Percentiles rank a stretch among this genome's conserved stretches.
Evolutionary conservation across 148 eudicot genomes (phyloP).

Genomic region (Amaranthus palmeri): DNA sequence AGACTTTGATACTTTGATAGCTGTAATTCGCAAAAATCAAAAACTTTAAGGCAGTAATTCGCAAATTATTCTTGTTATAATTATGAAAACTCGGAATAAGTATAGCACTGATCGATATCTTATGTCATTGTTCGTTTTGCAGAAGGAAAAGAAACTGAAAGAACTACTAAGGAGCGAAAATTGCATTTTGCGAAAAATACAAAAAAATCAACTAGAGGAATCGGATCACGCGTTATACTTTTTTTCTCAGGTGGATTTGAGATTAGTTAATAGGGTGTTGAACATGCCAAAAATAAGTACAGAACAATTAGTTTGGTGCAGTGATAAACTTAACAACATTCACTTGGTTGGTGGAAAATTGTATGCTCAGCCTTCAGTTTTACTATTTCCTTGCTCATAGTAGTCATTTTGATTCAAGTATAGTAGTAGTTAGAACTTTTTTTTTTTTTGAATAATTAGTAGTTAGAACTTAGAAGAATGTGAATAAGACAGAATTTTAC

Average conservation of each 20-base stretch:
- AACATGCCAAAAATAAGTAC: slow-evolving; percentile 70
- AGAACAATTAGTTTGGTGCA: slow-evolving; percentile 86
- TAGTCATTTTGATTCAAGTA: not conserved
- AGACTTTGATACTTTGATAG: no score
- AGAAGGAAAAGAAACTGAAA: slow-evolving; percentile 77
- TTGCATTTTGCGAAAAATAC: slow-evolving; percentile 55
- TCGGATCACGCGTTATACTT: slow-evolving; percentile 55
- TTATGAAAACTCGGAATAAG: no score
- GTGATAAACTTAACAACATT: slow-evolving; percentile 51
- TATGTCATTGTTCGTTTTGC: slow-evolving; percentile 22
- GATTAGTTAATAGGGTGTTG: slow-evolving; percentile 61
- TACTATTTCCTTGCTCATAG: slow-evolving; percentile 79
- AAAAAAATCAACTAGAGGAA: slow-evolving; percentile 36
- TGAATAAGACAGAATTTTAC: not conserved
- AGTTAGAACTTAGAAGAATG: no score
- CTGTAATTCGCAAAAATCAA: no score
- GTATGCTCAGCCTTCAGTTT: slow-evolving; percentile 59
- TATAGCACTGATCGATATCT: not conserved
- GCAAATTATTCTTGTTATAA: no score
- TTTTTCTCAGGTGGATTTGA: slow-evolving; percentile 84
- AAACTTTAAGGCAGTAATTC: no score
- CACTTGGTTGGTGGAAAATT: slow-evolving; percentile 53
- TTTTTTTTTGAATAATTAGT: not conserved
- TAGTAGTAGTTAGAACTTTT: no score
- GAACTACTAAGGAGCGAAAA: slow-evolving; percentile 51